Conservation (phyloP, 1,284 basidiomycete genomes). For the Ustilago tritici region DNA sequence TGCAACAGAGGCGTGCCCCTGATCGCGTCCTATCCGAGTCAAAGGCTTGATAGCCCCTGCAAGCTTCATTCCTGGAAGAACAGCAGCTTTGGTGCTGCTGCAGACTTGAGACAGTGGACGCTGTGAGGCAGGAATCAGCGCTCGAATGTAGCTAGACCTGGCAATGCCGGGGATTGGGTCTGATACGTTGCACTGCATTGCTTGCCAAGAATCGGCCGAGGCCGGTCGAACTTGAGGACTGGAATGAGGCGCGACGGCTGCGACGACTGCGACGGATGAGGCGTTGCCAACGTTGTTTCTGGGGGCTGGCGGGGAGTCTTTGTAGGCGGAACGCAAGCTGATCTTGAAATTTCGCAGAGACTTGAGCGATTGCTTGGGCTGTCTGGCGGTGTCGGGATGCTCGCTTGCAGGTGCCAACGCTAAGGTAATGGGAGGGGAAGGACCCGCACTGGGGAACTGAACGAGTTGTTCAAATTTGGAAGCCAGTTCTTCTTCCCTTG, state of each 20-base stretch:
- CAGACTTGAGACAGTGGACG: neutral
- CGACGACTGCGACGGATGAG: neutral
- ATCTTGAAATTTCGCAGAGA: constrained; percentile 13
- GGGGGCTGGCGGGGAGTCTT: neutral
- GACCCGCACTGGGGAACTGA: constrained; percentile 2
- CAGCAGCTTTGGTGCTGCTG: neutral
- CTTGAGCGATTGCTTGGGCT: constrained; percentile 10
- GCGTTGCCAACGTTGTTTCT: neutral
- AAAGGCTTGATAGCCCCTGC: neutral
- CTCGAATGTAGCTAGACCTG: constrained; percentile 5
- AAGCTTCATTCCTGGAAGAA: neutral
- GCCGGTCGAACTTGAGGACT: neutral
- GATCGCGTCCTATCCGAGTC: neutral
- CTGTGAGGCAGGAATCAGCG: neutral
- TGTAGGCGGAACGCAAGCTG: constrained; percentile 7
- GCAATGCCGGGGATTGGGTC: neutral
- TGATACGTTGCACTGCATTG: constrained; percentile 2
- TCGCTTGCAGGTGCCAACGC: neutral
- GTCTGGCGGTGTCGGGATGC: neutral
- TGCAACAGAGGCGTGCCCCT: neutral
- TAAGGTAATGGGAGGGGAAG: neutral
- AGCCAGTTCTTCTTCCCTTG: neutral
- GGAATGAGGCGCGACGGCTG: neutral
- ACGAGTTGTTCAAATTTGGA: neutral
- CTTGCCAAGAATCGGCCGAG: neutral